A percentile compares a stretch with the other conserved stretches of the same genome.
These are phyloP conservation scores for Pholiota microspora DNA, from an alignment of 768 basidiomycete species.

Conservation along the genomic window DNA sequence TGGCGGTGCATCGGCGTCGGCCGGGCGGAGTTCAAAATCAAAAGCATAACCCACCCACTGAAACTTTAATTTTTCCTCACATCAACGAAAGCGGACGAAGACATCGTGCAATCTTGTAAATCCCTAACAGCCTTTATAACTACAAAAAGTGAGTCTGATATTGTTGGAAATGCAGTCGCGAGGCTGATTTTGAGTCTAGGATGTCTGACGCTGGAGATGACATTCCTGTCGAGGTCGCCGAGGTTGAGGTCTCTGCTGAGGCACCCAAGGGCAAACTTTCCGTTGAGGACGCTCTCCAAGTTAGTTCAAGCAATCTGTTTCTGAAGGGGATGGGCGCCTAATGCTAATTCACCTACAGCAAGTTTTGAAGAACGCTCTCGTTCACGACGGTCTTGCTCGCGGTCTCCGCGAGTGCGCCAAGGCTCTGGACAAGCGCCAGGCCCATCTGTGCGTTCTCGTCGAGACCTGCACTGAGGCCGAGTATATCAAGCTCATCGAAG, in stretches of 20 bases:
- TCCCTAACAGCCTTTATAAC: constrained; percentile 26
- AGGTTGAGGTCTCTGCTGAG: constrained; percentile 81
- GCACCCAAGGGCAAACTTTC: constrained; percentile 94
- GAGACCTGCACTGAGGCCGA: constrained; percentile 99
- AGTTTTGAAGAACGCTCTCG: constrained; percentile 98
- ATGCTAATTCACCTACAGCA: constrained; percentile 50
- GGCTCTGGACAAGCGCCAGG: constrained; percentile 97
- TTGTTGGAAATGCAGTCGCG: neutral
- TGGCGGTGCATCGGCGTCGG: constrained; percentile 25
- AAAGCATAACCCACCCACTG: constrained; percentile 21
- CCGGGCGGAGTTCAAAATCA: constrained; percentile 57
- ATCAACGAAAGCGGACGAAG: constrained; percentile 97
- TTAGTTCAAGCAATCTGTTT: constrained; percentile 26
- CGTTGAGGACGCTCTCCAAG: constrained; percentile 94
- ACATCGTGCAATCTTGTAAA: constrained; percentile 51
- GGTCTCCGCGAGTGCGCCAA: constrained; percentile 98
- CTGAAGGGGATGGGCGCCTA: neutral
- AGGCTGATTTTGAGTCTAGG: constrained; percentile 31
- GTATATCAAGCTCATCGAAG: constrained; percentile 99
- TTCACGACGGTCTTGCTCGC: constrained; percentile 97
- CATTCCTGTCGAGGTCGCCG: constrained; percentile 71
- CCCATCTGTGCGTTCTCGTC: constrained; percentile 97
- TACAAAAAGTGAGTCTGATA: constrained; percentile 37
- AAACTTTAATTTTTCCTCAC: constrained; percentile 62
- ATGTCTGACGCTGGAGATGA: constrained; percentile 99